These are phyloP conservation scores for Aspergillus latus DNA, from an alignment of 2,329 filamentous ascomycete genomes.

Conservation along the genomic window DNA sequence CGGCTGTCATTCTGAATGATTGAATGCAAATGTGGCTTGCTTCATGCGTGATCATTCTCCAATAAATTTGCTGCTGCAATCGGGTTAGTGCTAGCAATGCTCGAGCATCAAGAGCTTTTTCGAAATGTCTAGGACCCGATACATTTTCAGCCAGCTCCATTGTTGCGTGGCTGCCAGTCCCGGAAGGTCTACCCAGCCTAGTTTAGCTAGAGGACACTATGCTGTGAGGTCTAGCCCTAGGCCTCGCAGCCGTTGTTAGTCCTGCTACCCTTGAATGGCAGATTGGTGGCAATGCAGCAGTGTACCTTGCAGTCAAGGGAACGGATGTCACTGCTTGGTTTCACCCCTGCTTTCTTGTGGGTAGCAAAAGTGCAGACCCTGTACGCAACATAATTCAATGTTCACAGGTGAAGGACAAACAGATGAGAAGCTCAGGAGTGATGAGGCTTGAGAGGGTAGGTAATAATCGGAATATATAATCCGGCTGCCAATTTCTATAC, in stretches of 20 bases:
- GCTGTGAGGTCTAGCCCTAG: neutral
- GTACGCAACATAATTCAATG: neutral
- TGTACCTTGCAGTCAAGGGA: neutral
- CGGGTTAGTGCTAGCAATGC: neutral
- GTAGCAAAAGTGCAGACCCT: neutral
- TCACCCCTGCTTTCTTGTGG: neutral
- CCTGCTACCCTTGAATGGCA: too few relatives aligned
- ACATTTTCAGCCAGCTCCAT: neutral
- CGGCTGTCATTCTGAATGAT: neutral
- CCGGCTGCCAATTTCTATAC: neutral
- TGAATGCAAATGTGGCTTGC: neutral
- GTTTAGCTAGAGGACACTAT: neutral
- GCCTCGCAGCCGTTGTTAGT: neutral
- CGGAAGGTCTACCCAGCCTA: neutral
- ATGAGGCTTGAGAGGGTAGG: neutral
- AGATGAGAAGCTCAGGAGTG: neutral
- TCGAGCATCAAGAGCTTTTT: neutral
- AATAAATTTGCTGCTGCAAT: neutral
- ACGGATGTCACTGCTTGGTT: neutral
- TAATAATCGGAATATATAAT: neutral
- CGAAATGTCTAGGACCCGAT: neutral
- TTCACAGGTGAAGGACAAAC: neutral
- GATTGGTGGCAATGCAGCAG: neutral
- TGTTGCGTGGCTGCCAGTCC: neutral
- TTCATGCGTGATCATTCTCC: slow-evolving; percentile 4